phyloP scores from a whole-genome alignment of 2,329 filamentous ascomycete genomes.

The Blastomyces gilchristii region DNA sequence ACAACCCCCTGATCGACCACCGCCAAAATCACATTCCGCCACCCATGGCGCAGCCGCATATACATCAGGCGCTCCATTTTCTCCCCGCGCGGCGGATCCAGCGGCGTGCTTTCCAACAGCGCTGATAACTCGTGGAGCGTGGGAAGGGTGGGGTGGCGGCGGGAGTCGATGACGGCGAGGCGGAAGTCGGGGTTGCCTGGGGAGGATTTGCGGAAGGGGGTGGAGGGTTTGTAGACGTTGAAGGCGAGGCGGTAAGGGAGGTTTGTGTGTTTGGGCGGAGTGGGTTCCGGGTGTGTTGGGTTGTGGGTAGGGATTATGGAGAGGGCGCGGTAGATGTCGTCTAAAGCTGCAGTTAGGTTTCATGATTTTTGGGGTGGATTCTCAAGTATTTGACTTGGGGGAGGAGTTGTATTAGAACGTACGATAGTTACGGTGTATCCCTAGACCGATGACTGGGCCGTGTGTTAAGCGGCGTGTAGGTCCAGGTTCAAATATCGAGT shows the following conservation, averaged over 20 bases:
- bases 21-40: conserved; percentile 72
- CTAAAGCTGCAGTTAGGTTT: conserved; percentile 41
- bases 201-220: conserved; percentile 65
- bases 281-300: conserved; percentile 3
- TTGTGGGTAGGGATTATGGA: conserved; percentile 53
- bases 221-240: conserved; percentile 68
- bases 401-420: conserved; percentile 13
- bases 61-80: conserved; percentile 51
- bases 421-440: conserved; percentile 47
- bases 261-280: conserved; percentile 17
- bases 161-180: conserved; percentile 69
- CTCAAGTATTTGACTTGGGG: background rate
- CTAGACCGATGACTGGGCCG: conserved; percentile 44
- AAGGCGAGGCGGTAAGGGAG: conserved; percentile 63
- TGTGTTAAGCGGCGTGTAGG: conserved; percentile 24
- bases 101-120: conserved; percentile 64
- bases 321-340: conserved; percentile 64
- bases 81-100: conserved; percentile 48
- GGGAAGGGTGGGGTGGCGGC: conserved; percentile 56
- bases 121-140: conserved; percentile 59
- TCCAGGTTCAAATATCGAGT: conserved; percentile 23
- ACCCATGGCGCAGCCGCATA: conserved; percentile 70
- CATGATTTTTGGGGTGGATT: background rate
- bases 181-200: conserved; percentile 74
- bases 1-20: conserved; percentile 83